A percentile compares a stretch with the other conserved stretches of the same genome.
These are phyloP conservation scores for Alternaria consortialis DNA, from an alignment of 2,329 filamentous ascomycete genomes.

Conservation along the genomic window DNA sequence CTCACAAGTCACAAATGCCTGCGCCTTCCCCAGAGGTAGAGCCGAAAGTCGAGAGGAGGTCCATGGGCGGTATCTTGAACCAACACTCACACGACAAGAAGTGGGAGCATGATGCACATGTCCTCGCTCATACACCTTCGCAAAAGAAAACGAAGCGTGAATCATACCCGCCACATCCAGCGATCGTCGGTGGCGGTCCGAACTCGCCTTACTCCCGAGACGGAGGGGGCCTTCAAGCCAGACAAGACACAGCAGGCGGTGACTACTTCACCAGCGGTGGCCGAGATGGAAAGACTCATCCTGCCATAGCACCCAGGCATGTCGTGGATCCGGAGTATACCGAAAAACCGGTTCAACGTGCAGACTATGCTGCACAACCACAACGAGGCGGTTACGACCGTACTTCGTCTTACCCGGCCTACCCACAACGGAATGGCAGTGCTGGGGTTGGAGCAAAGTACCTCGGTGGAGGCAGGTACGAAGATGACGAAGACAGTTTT, in stretches of 20 bases:
- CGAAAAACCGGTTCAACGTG: constrained; percentile 21
- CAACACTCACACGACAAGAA: constrained; percentile 36
- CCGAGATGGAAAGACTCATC: constrained; percentile 25
- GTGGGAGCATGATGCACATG: constrained; percentile 45
- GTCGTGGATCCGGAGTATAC: constrained; percentile 19
- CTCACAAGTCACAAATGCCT: constrained; percentile 47
- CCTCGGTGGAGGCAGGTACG: constrained; percentile 43
- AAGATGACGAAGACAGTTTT: constrained; percentile 40
- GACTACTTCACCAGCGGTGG: constrained; percentile 43
- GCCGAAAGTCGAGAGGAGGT: constrained; percentile 35
- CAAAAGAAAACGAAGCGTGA: constrained; percentile 37
- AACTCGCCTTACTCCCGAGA: constrained; percentile 44
- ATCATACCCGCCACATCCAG: constrained; percentile 48
- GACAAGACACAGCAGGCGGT: constrained; percentile 37
- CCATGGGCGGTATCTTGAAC: constrained; percentile 48
- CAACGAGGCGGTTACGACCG: constrained; percentile 33
- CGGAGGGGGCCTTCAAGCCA: constrained; percentile 37
- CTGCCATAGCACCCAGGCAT: constrained; percentile 13
- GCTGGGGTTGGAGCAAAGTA: constrained; percentile 44
- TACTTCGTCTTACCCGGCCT: constrained; percentile 31
- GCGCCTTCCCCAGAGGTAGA: constrained; percentile 23
- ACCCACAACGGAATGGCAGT: constrained; percentile 29
- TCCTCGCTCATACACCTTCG: constrained; percentile 36
- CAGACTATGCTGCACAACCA: constrained; percentile 30
- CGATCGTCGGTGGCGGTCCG: constrained; percentile 48